Conservation (phyloP, 331 rosid genomes). For the Acacia pycnantha region DNA sequence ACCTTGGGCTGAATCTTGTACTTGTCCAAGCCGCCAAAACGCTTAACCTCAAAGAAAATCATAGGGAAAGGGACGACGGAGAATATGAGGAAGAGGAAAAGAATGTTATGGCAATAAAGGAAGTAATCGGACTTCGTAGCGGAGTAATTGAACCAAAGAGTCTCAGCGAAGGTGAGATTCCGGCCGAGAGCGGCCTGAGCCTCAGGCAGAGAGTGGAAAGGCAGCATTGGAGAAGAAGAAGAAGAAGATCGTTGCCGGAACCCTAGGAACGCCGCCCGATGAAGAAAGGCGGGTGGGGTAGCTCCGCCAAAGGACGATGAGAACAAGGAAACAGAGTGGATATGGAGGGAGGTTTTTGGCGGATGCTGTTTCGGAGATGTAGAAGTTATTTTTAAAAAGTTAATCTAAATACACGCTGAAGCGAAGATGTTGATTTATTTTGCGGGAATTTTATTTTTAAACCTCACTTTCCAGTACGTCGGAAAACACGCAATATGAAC, state of each 20-base stretch:
- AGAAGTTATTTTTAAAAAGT: too few relatives aligned
- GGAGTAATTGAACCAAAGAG: constrained; percentile 80
- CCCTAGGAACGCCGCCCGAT: constrained; percentile 28
- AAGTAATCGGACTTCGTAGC: constrained; percentile 70
- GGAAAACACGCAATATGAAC: too few relatives aligned
- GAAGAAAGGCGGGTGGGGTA: not conserved
- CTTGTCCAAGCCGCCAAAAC: constrained; percentile 39
- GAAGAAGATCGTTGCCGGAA: not conserved
- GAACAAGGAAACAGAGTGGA: not conserved
- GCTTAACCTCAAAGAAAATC: constrained; percentile 46
- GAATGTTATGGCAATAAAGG: constrained; percentile 71
- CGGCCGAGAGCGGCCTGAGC: constrained; percentile 61
- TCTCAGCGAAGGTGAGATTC: constrained; percentile 61
- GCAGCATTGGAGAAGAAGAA: constrained; percentile 26
- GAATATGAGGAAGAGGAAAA: constrained; percentile 68
- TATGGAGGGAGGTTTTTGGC: not conserved
- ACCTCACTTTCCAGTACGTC: too few relatives aligned
- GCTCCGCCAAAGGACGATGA: not conserved
- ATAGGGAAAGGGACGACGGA: constrained; percentile 66
- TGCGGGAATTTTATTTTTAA: constrained; percentile 37
- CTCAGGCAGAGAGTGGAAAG: constrained; percentile 42
- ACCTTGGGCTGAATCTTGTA: constrained; percentile 77
- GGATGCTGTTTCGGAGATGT: too few relatives aligned
- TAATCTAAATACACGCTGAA: too few relatives aligned
- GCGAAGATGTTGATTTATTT: not conserved